phyloP scores from a whole-genome alignment of 2,329 filamentous ascomycete genomes.

The Arthroderma uncinatum region DNA sequence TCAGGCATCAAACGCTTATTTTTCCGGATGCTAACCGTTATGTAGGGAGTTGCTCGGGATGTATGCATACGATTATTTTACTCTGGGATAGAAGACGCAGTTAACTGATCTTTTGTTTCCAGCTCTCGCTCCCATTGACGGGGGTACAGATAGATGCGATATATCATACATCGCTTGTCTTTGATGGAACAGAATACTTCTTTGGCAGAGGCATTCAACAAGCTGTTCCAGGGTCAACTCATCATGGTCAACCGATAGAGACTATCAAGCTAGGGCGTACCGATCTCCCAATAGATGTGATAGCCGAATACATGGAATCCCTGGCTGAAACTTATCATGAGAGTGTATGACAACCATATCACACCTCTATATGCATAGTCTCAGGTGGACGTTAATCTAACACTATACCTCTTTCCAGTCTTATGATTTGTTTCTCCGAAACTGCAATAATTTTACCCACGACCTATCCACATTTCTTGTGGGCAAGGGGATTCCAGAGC shows the following conservation, averaged over 20 bases:
- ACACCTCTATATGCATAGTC: neutral
- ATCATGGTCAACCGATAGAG: conserved; percentile 76
- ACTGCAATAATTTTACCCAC: conserved; percentile 97
- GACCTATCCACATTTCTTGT: conserved; percentile 82
- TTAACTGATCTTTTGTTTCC: neutral
- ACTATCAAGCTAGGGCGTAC: conserved; percentile 64
- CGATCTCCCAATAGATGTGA: conserved; percentile 64
- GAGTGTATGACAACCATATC: conserved; percentile 44
- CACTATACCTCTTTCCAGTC: conserved; percentile 41
- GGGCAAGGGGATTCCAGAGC: conserved; percentile 74
- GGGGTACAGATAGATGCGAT: conserved; percentile 75
- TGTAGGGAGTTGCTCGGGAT: conserved; percentile 45
- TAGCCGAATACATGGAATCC: conserved; percentile 79
- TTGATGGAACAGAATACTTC: conserved; percentile 77
- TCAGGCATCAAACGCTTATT: neutral
- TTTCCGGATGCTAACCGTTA: neutral
- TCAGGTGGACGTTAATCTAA: neutral
- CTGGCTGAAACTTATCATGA: conserved; percentile 70
- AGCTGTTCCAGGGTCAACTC: conserved; percentile 68
- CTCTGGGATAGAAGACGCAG: neutral
- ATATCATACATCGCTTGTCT: conserved; percentile 85
- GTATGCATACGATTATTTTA: conserved; percentile 22
- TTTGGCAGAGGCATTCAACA: conserved; percentile 81
- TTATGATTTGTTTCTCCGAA: conserved; percentile 81
- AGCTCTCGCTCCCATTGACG: conserved; percentile 49